A percentile compares a stretch with the other conserved stretches of the same genome.
phyloP scores from a whole-genome alignment of 2,329 filamentous ascomycete species.

The Arachnomyces sp. region DNA sequence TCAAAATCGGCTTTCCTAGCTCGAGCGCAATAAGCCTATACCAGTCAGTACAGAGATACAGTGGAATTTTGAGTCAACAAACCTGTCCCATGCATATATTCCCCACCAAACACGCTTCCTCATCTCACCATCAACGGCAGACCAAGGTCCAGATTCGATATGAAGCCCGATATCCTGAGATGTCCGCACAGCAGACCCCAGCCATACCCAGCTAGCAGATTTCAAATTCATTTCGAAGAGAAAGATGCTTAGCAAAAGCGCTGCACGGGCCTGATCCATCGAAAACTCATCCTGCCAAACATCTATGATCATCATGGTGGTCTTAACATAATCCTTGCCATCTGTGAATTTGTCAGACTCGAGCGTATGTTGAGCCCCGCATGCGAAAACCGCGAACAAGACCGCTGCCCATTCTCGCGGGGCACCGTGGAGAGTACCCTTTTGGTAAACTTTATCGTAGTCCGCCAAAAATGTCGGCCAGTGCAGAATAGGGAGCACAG shows the following conservation, averaged over 20 bases:
- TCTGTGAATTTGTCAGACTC: constrained; percentile 49
- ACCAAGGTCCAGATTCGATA: constrained; percentile 62
- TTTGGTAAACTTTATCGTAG: constrained; percentile 68
- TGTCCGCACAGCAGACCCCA: constrained; percentile 68
- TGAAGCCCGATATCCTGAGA: constrained; percentile 80
- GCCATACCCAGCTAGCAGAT: constrained; percentile 77
- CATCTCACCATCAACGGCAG: constrained; percentile 74
- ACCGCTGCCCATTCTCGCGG: constrained; percentile 66
- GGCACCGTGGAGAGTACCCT: constrained; percentile 51
- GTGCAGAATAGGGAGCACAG: constrained; percentile 75
- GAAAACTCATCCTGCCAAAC: constrained; percentile 72
- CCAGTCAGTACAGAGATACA: constrained; percentile 17
- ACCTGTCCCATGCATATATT: constrained; percentile 82
- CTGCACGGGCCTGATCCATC: constrained; percentile 64
- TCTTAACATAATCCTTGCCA: constrained; percentile 61
- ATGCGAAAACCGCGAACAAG: constrained; percentile 75
- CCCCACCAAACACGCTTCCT: constrained; percentile 88
- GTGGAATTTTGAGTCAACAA: constrained; percentile 18
- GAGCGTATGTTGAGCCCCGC: constrained; percentile 65
- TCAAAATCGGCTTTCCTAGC: constrained; percentile 68
- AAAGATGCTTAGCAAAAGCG: constrained; percentile 67
- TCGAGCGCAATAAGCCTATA: constrained; percentile 65
- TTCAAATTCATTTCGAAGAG: constrained; percentile 80
- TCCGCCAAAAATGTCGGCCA: constrained; percentile 74
- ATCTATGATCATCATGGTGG: constrained; percentile 61